phyloP scores from a whole-genome alignment of 805 yeast genomes.

The Allodekkera sacchari region DNA sequence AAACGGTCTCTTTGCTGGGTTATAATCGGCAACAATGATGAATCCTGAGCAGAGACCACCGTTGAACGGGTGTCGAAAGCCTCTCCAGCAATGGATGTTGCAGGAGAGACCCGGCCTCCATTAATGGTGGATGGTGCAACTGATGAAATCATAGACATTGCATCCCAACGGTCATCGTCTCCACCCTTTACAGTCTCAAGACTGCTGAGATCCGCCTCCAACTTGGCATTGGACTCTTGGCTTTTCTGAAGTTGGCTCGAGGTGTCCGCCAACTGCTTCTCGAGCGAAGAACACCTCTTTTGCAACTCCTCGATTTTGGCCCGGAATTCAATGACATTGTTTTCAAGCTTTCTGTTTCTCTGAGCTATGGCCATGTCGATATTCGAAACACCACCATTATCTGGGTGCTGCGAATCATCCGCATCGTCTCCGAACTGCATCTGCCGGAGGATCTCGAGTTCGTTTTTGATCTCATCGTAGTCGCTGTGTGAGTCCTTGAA shows the following conservation, averaged over 20 bases:
- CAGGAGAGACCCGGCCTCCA: slow-evolving; percentile 36
- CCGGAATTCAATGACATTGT: slow-evolving; percentile 60
- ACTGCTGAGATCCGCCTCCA: slow-evolving; percentile 67
- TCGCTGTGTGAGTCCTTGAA: slow-evolving; percentile 49
- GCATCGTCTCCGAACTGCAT: slow-evolving; percentile 56
- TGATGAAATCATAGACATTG: slow-evolving; percentile 62
- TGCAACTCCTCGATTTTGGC: slow-evolving; percentile 43
- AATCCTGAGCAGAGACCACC: slow-evolving; percentile 20
- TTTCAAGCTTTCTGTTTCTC: slow-evolving; percentile 65
- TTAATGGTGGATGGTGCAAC: slow-evolving; percentile 22
- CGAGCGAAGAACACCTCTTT: slow-evolving; percentile 33
- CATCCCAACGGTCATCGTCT: slow-evolving; percentile 44
- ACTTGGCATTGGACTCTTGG: slow-evolving; percentile 41
- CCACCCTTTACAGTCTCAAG: slow-evolving; percentile 31
- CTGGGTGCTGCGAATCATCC: slow-evolving; percentile 23
- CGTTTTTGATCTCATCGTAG: slow-evolving; percentile 75
- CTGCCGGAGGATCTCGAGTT: slow-evolving; percentile 60
- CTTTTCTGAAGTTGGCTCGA: slow-evolving; percentile 33
- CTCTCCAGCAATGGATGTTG: slow-evolving; percentile 40
- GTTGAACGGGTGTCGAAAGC: neutral
- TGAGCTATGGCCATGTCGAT: slow-evolving; percentile 37
- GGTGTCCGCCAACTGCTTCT: slow-evolving; percentile 26
- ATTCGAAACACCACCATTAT: slow-evolving; percentile 34
- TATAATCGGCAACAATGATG: slow-evolving; percentile 68
- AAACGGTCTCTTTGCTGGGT: slow-evolving; percentile 95